Evolutionary conservation across 2,329 filamentous ascomycete genomes (phyloP), one percentile per base, ranked within the genome.

Genomic region (Neurospora crassa): DNA sequence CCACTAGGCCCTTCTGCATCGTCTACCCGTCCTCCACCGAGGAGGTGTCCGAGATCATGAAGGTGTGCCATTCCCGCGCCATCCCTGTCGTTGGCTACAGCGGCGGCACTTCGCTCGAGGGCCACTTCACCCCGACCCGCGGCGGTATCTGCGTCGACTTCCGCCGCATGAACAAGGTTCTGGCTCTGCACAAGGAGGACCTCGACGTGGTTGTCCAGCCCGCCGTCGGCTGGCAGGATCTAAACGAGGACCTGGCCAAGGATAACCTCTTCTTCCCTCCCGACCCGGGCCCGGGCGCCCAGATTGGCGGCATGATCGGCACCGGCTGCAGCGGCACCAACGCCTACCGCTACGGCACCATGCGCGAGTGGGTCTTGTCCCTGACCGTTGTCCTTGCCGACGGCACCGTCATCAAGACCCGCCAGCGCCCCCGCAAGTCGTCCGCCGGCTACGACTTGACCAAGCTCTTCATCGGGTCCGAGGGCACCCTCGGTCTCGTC

Each of bases 391-490:
- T 97, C 12, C 86, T 97, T 76, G 94, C 94, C 20, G 94, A 97
- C 80, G 94, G 94, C 68, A 97, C 94, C 1, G 82, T 97, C 69
- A 91, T 97, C 82, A 95, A 94, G 84, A 97, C 94, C 12, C 87
- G 92, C 74, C 93, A 96, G 81, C 88, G 94, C 68, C 93, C 94
- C 12, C 88, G 94, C 75, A 97, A 97, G 84, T 94, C 91, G 77
- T 94, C 91, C 70, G 94, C 94, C 41, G 94, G 94, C 37, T 97
- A 97, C 81, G 94, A 97, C 79, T 86, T 97, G 69, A 97, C 93
- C 1, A 91, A 91, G 77, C 87, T 96, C 72, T 96, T 97, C 81
- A 91, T 97, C 80, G 94, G 94, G 67, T 94, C 91, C 76, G 94
- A 97, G 83, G 94, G 94, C 68, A 97, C 94, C 0, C 88, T 97